These are phyloP conservation scores for Syncephalastrum monosporum DNA, from an alignment of 371 early-diverging fungal species.

Conservation along the genomic window DNA sequence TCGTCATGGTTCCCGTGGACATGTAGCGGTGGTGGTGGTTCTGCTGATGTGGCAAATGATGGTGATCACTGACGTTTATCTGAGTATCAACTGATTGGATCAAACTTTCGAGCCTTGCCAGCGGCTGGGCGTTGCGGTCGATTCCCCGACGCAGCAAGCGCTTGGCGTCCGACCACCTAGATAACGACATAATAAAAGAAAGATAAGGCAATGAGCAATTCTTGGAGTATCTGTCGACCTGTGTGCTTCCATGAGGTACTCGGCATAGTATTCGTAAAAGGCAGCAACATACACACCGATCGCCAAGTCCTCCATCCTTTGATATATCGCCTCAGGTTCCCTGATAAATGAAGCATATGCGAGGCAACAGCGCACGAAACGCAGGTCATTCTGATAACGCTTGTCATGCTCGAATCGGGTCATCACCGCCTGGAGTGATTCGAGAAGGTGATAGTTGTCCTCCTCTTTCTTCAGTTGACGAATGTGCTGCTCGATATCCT, in stretches of 20 bases:
- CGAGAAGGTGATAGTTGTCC: constrained; percentile 6
- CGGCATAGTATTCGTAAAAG: constrained; percentile 30
- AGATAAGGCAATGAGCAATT: no score
- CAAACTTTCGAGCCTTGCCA: neutral
- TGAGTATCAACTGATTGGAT: neutral
- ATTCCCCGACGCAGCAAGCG: constrained; percentile 20
- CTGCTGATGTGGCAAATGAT: neutral
- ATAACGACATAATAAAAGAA: neutral
- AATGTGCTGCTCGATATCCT: constrained; percentile 59
- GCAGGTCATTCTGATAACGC: constrained; percentile 23
- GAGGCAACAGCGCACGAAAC: constrained; percentile 33
- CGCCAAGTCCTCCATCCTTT: constrained; percentile 17
- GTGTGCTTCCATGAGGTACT: constrained; percentile 9
- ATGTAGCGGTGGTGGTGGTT: constrained; percentile 2
- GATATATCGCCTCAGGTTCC: constrained; percentile 21
- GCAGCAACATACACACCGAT: constrained; percentile 30
- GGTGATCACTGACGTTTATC: no score
- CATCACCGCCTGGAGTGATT: constrained; percentile 11
- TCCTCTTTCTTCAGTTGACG: constrained; percentile 39
- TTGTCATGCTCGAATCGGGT: constrained; percentile 13
- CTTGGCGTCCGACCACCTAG: constrained; percentile 19
- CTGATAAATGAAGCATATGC: constrained; percentile 23
- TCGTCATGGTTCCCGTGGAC: constrained; percentile 1
- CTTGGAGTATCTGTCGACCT: no score
- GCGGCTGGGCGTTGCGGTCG: constrained; percentile 21